Evolutionary conservation across 2,329 filamentous ascomycete species (phyloP), one percentile per base, ranked within the genome.

Genomic region (Trichophyton mentagrophytes): DNA sequence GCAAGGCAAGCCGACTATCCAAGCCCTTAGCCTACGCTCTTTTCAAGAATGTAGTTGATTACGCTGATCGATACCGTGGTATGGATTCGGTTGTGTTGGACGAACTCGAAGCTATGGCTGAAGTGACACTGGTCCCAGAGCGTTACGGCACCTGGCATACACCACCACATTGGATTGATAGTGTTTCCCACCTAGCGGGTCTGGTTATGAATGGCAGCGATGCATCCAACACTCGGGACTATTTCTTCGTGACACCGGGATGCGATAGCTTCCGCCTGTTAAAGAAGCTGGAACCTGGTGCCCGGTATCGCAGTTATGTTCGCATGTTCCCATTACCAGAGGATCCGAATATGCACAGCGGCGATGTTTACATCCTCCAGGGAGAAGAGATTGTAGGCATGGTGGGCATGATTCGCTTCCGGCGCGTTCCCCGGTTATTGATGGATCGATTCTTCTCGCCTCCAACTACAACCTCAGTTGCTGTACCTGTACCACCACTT

Each of bases 71-170:
- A 59, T 76, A 67, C 65, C 68, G 69, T 38, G 70, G 72, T 55
- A 69, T 76, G 69, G 64, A 72, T 56, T 67, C 70, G 38, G 73
- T 76, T 3, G 65, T 72, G 36, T 65, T 77, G 30, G 66, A 76
- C 47, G 69, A 71, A 38, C 65, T 71, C 27, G 74, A 77, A 63
- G 72, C 72, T n/a, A 65, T 67, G 49, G 67, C 72, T 20, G 67
- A 63, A 20, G 65, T 74, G 56, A 68, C 66, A 27, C 71, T 73
- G 1, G 46, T 27, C 8, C 22, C 46, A 15, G 46, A 51, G 9
- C 46, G 46, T 22, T 58, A 64, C 69, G 44, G 64, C 67, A 5
- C 62, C 63, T 5, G 64, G 64, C 57, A 64, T 66, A 30, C 64
- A 63, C 6, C 72, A 70, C 42, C 67, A 67, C 57, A 68, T 60